Evolutionary conservation across 306 rosid genomes (phyloP), one percentile per base, ranked within the genome.

Genomic region (Casuarina glauca): DNA sequence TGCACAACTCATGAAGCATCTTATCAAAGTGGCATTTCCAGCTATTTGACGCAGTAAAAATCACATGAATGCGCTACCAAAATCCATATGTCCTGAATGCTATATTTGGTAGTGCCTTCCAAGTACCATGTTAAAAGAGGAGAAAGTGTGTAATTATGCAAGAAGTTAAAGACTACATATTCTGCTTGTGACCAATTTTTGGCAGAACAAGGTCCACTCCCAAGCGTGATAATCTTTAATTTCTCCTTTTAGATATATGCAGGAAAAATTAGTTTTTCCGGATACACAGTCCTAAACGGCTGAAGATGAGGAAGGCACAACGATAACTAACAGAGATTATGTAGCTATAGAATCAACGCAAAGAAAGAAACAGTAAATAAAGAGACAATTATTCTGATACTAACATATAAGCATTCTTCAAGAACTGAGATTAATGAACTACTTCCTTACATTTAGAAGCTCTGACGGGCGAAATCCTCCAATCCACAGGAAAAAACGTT

Each of bases 381-480:
- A 26, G 20, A 69, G 51, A 48, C 12, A 8, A 55, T 2, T 36
- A 7, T 15, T 53, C 5, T 3, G 45, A 69, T 42, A 63, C 55
- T 51, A 55, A 83, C 36, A 26, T 62, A 26, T 9, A 67, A 66
- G 74, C 32, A 71, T 76, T 51, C 44, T 48, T 75, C 17, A 84
- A 71, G 35, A 19, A 70, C 76, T 80, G 68, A 45, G 74, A 64
- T 57, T 76, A 75, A 20, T 35, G 64, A 66, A 43, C 11, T 60
- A 45, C 64, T 41, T 6, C 55, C 35, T 72, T 91, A 96, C 99
- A 1, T 83, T 85, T 72, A 96, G 90, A 87, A 96, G 91, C 80
- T 96, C 94, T 0, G 99, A 96, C 0, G 99, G 99, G 76, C 99
- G 99, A n/a, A 92, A 89, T 52, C 99, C 99, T 58, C 99, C 99